Base-by-base conservation (phyloP, 2,329 filamentous ascomycete genomes). In the Pseudogymnoascus sp. region DNA sequence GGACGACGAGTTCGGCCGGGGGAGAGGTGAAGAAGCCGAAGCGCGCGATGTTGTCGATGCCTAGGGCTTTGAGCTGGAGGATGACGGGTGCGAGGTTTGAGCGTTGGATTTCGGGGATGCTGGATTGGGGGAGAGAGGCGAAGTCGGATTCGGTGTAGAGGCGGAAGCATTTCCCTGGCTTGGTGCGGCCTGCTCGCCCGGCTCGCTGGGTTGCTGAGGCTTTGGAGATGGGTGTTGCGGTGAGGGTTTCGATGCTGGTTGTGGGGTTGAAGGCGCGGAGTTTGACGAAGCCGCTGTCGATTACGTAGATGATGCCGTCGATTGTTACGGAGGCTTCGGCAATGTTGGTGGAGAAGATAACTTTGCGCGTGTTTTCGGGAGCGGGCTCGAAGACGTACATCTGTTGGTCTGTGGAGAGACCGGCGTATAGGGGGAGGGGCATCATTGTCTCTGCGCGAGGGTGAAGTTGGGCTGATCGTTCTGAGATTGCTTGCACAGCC, bases 251-350 rank as follows among this genome's bases (percentile, higher is more conserved):
- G 68, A 97, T 96, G 11, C 92, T 90, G 0, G 90, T 93, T 14
- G 73, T 80, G 0, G 93, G 91, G 67, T 95, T 89, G 75, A 91
- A 97, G 6, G 90, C 88, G 39, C 92, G 85, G 19, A 96, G 79
- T 73, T 97, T 97, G 67, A 95, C 92, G 71, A 91, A 97, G 1
- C 94, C 94, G 61, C 85, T 87, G 74, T 99, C 94, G 59, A 97
- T 78, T 5, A 99, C 93, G 70, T 91, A 96, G 62, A 92, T 87
- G 64, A 97, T 92, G 2, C 91, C 92, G 61, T 94, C 88, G 62
- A 97, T 95, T 14, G 94, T 97, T 45, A 99, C 89, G 1, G 91
- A 96, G 4, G 94, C 93, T 78, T 99, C 94, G 11, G 94, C 92
- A 66, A 97, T 97, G 72, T 97, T 97, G 63, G 94, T 97, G 3